Evolutionary conservation across 768 basidiomycete genomes (phyloP).

Genomic region (Suillus americanus): DNA sequence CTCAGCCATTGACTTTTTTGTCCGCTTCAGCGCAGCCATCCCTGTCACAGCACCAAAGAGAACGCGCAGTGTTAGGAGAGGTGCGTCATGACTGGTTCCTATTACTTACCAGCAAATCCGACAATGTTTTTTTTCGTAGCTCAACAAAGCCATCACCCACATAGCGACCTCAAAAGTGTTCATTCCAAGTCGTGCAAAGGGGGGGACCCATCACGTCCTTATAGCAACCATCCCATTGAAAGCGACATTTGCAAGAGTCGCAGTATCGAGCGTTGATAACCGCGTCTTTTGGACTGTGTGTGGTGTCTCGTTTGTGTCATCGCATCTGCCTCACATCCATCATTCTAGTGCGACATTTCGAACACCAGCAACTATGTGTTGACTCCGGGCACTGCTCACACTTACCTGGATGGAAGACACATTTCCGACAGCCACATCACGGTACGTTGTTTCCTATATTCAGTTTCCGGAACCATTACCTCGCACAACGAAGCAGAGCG

Average conservation of each 20-base stretch:
- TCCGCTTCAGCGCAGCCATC: neutral
- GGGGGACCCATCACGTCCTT: conserved; percentile 15
- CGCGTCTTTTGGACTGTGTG: conserved; percentile 22
- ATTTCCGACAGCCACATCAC: conserved; percentile 25
- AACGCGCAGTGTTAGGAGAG: neutral
- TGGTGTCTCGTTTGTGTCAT: neutral
- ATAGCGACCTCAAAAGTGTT: conserved; percentile 12
- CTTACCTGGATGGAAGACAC: conserved; percentile 27
- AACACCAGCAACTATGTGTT: conserved; percentile 27
- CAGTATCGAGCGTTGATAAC: conserved; percentile 18
- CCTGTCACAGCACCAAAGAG: neutral
- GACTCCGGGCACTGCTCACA: conserved; percentile 27
- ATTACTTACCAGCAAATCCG: neutral
- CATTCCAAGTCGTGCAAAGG: conserved; percentile 12
- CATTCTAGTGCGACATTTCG: conserved; percentile 21
- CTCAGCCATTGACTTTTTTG: neutral
- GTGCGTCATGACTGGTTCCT: neutral
- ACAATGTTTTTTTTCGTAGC: neutral
- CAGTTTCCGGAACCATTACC: neutral
- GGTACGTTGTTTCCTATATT: conserved; percentile 13
- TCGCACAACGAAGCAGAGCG: conserved; percentile 8
- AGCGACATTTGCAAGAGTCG: conserved; percentile 23
- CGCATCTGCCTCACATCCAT: too few species aligned
- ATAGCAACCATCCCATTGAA: conserved; percentile 23
- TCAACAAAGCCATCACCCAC: conserved; percentile 16